Evolutionary conservation across 2,329 filamentous ascomycete species (phyloP).

Genomic region (Akanthomyces lecanii): DNA sequence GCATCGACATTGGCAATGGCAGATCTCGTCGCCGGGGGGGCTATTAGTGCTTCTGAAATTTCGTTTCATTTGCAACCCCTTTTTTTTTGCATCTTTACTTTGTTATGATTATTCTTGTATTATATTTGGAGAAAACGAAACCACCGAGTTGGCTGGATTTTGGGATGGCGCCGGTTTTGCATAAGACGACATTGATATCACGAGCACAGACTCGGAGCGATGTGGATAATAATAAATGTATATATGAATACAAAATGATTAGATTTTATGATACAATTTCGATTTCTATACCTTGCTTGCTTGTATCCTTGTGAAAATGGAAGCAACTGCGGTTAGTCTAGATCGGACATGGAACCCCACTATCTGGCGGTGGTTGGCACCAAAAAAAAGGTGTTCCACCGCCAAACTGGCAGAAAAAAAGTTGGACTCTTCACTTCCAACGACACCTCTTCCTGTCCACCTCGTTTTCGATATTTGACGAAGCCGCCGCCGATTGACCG

Average conservation of each 20-base stretch:
- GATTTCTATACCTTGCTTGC: background rate
- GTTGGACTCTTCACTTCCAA: slow-evolving; percentile 14
- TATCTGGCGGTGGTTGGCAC: background rate
- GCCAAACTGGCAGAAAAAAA: slow-evolving; percentile 26
- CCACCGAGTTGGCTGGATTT: background rate
- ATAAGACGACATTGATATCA: background rate
- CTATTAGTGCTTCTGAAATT: slow-evolving; percentile 28
- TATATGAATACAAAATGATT: background rate
- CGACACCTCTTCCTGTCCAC: background rate
- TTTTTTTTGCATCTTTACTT: background rate
- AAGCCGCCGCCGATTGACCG: background rate
- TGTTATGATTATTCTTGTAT: slow-evolving; percentile 15
- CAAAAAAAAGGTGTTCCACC: slow-evolving; percentile 8
- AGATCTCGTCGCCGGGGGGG: slow-evolving; percentile 49
- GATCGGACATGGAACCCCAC: background rate
- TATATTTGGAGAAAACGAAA: slow-evolving; percentile 15
- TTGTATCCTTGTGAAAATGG: background rate
- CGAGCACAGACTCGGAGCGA: background rate
- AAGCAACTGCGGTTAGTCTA: slow-evolving; percentile 9
- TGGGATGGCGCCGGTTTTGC: slow-evolving; percentile 1
- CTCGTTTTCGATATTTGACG: background rate
- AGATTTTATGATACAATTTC: background rate
- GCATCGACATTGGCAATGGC: slow-evolving; percentile 61
- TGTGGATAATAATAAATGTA: background rate
- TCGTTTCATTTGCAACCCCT: background rate